Evolutionary conservation across 768 basidiomycete species (phyloP), one percentile per base, ranked within the genome.

Genomic region (Pilatotrama ljubarskyi): DNA sequence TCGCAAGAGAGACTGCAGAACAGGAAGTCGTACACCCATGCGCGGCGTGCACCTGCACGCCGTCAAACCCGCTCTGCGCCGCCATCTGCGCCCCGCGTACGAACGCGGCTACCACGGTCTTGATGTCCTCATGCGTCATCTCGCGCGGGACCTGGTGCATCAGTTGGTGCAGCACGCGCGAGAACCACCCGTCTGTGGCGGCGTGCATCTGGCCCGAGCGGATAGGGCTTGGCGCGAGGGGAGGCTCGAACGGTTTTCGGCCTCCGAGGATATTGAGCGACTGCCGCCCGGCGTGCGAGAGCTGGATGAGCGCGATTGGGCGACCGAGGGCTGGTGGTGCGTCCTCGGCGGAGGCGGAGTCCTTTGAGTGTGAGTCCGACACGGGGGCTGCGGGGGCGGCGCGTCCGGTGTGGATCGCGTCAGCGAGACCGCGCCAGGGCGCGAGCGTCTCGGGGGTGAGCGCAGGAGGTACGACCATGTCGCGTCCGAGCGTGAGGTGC

Each of bases 201-300:
- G 46, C 61, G 65, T n/a, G 66, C 54, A 42, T 64, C 14, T 73
- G 68, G 17, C 81, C 80, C 26, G 90, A 64, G 11, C 77, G 75
- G 46, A 90, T 60, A 8, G 88, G 63, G 66, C 90, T 93, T 0
- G 94, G 91, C 0, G 86, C 91, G 5, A 90, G 69, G 0, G 95
- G 87, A 5, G 81, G 71, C 5, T 74, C 69, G 64, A 86, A 86
- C 0, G 82, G 79, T 15, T 65, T 64, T n/a, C 93, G 83, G 24
- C 89, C 90, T 17, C 88, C 85, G 24, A 91, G 63, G 44, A 93
- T 56, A 57, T 88, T 87, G 9, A 85, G 75, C 2, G 93, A 93
- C 72, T 98, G 95, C 7, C 95, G 82, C 5, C 95, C 91, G 5
- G 79, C 70, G 68, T 98, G 95, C 46, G 81, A 91, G 47, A 98